Conservation (phyloP, 176 grass and related monocot genomes). For the Aegilops longissima region DNA sequence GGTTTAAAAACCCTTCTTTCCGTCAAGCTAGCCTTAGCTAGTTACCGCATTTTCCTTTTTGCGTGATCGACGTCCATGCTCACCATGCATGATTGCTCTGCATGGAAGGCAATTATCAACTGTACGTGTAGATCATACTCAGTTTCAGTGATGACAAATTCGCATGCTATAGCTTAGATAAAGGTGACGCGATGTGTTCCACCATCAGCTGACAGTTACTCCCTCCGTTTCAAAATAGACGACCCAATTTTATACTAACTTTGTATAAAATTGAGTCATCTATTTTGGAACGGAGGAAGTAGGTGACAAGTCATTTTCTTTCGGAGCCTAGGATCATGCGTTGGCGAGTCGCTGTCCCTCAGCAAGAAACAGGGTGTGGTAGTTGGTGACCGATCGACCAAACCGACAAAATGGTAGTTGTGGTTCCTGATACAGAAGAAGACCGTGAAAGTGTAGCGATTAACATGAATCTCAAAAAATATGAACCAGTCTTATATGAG, state of each 20-base stretch:
- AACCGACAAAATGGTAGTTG: slow-evolving; percentile 6
- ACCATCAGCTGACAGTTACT: background rate
- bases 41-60: too few species aligned
- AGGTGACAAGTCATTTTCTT: slow-evolving; percentile 31
- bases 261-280: too few species aligned
- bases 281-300: too few species aligned
- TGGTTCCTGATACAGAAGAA: too few species aligned
- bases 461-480: background rate
- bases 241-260: too few species aligned
- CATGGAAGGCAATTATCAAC: too few species aligned
- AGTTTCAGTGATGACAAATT: background rate
- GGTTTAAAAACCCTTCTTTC: too few species aligned
- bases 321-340: background rate
- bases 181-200: background rate
- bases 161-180: background rate
- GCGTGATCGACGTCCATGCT: too few species aligned
- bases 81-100: too few species aligned
- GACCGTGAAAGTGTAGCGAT: background rate
- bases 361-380: background rate
- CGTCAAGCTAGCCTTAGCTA: too few species aligned
- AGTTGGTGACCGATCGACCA: background rate
- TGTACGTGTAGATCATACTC: background rate
- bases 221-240: too few species aligned
- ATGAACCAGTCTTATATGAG: too few species aligned
- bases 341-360: slow-evolving; percentile 30